These are phyloP conservation scores for Stephanodiscus triporus DNA, from an alignment of 108 stramenopile genomes.

Conservation along the genomic window DNA sequence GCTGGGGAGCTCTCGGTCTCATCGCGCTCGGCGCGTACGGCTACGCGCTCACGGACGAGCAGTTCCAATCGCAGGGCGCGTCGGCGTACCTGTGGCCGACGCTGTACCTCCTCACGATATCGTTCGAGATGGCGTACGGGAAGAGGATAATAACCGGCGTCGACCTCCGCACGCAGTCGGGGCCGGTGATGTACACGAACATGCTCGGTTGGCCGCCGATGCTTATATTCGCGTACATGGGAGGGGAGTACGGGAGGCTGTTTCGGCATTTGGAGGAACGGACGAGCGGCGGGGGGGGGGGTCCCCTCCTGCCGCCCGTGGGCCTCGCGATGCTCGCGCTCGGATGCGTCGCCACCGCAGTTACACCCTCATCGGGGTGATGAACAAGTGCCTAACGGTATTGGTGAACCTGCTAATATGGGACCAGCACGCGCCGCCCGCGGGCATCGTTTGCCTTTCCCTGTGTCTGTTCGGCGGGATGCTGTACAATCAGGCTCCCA, in stretches of 20 bases:
- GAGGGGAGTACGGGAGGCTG: constrained; percentile 65
- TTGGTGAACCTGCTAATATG: constrained; percentile 83
- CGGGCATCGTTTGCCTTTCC: constrained; percentile 73
- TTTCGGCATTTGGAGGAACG: constrained; percentile 33
- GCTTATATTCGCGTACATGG: constrained; percentile 73
- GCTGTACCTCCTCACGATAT: constrained; percentile 70
- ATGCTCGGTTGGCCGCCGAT: constrained; percentile 82
- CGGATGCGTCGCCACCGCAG: constrained; percentile 82
- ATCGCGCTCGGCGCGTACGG: constrained; percentile 79
- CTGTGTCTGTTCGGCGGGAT: constrained; percentile 86
- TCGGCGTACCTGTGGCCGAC: constrained; percentile 80
- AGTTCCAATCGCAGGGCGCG: constrained; percentile 58
- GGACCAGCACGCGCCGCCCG: constrained; percentile 90
- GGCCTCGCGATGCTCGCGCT: constrained; percentile 56
- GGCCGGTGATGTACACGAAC: constrained; percentile 92
- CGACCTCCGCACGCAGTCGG: constrained; percentile 75
- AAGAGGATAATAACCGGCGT: constrained; percentile 84
- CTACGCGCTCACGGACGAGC: constrained; percentile 77
- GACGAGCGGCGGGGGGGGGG: constrained; percentile 14
- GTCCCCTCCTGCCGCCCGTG: constrained; percentile 43
- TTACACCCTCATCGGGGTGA: constrained; percentile 87
- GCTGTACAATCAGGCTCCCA: constrained; percentile 88
- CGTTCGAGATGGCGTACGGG: constrained; percentile 90
- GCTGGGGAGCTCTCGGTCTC: constrained; percentile 60
- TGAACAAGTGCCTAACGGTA: constrained; percentile 92